Evolutionary conservation across 1,284 basidiomycete species (phyloP), one percentile per base, ranked within the genome.

Genomic region (Butyriboletus regius): DNA sequence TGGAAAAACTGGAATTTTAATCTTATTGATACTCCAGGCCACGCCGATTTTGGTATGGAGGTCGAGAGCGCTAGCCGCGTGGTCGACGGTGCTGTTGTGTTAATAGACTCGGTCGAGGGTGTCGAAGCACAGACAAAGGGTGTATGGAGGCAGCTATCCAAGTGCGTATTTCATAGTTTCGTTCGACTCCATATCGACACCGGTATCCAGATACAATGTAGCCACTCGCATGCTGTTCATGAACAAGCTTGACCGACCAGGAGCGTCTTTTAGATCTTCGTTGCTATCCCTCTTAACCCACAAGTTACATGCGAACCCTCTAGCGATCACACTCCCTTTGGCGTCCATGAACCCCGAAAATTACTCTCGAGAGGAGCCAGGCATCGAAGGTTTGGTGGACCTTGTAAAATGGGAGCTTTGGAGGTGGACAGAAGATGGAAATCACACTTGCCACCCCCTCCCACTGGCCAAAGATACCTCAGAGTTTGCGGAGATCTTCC

Each of bases 21-120:
- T 59, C 76, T 94, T 34, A 85, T 94, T 43, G 91, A 94, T 62
- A 94, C 91, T 6, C 91, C 91, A 7, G 91, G 91, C 15, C 91
- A 94, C 67, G 89, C 90, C 7, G 91, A 94, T 67, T 94, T 94
- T 69, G 91, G 90, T 3, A 92, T 94, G 85, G 91, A 94, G 61
- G 91, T 94, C 10, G 91, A 93, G 67, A 87, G 90, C 58, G 90
- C 91, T 13, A 90, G 91, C 60, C 80, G 91, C 15, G 86, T 94
- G 9, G 82, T 92, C 2, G 91, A 94, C 60, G 91, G 91, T 51
- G 88, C 89, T 5, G 82, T 94, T 14, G 85, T 94, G 15, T 70
- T 94, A 17, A 81, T 94, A 33, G 91, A 94, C 66, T 87, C 88
- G 0, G 91, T 94, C 0, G 91, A 93, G 68, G 91, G 91, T 5